These are phyloP conservation scores for Cercophora sp. DNA, from an alignment of 495 filamentous ascomycete genomes.

Conservation along the genomic window DNA sequence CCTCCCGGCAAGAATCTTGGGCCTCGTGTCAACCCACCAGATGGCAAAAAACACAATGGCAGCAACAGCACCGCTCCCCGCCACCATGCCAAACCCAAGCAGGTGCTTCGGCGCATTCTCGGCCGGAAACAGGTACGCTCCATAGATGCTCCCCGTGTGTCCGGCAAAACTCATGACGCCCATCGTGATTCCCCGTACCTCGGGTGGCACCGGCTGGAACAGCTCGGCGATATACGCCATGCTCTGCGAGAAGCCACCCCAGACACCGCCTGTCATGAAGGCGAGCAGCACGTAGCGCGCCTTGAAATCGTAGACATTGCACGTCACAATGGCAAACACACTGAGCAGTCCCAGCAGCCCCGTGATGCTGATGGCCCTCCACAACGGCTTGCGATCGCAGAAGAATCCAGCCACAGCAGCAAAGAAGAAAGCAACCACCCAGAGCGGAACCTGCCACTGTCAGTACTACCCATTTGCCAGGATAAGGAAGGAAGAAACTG, in stretches of 20 bases:
- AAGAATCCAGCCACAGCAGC: conserved; percentile 29
- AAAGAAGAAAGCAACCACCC: conserved; percentile 40
- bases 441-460: conserved; percentile 28
- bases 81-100: conserved; percentile 23
- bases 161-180: conserved; percentile 49
- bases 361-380: too few species aligned
- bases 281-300: conserved; percentile 52
- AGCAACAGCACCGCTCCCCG: background rate
- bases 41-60: background rate
- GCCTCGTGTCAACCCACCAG: too few species aligned
- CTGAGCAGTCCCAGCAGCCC: conserved; percentile 38
- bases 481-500: background rate
- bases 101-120: conserved; percentile 25
- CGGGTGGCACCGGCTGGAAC: conserved; percentile 37
- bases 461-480: background rate
- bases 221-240: conserved; percentile 43
- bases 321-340: conserved; percentile 40
- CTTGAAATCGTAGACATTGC: conserved; percentile 39
- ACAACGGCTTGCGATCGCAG: too few species aligned
- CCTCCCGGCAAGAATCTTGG: too few species aligned
- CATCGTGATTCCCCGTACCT: conserved; percentile 43
- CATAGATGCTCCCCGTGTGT: conserved; percentile 51
- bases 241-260: conserved; percentile 41
- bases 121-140: conserved; percentile 29
- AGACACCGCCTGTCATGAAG: conserved; percentile 48